Evolutionary conservation across 2,329 filamentous ascomycete genomes (phyloP).

Genomic region (Furcasterigmium furcatum): DNA sequence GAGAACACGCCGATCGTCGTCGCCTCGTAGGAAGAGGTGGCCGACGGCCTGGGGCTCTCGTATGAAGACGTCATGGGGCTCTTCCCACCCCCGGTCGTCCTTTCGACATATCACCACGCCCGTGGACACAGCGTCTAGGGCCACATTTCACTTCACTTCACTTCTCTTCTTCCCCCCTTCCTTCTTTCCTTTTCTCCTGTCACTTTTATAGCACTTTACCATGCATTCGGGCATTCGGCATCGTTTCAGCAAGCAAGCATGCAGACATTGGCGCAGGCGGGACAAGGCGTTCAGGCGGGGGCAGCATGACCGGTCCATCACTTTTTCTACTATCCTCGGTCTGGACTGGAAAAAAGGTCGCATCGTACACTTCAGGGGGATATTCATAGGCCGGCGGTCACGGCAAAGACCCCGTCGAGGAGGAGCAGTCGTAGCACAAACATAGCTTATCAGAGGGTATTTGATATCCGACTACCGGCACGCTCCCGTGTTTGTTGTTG

Average conservation of each 20-base stretch:
- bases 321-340: neutral
- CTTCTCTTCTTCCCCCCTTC: no score
- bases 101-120: no score
- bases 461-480: no score
- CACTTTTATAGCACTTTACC: neutral
- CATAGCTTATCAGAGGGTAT: slow-evolving; percentile 1
- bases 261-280: neutral
- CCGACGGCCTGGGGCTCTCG: neutral
- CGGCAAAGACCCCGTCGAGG: no score
- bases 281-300: neutral
- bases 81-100: neutral
- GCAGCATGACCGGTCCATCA: neutral
- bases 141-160: no score
- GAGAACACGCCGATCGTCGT: slow-evolving; percentile 2
- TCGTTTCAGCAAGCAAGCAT: neutral
- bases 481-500: neutral
- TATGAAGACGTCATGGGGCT: neutral
- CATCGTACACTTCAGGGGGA: neutral
- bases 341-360: neutral
- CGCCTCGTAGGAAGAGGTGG: neutral
- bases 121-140: no score
- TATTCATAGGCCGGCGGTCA: neutral
- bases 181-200: no score
- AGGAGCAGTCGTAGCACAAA: neutral
- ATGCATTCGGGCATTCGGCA: neutral